phyloP scores from a whole-genome alignment of 1,284 basidiomycete species.

The Ustilago lituana region DNA sequence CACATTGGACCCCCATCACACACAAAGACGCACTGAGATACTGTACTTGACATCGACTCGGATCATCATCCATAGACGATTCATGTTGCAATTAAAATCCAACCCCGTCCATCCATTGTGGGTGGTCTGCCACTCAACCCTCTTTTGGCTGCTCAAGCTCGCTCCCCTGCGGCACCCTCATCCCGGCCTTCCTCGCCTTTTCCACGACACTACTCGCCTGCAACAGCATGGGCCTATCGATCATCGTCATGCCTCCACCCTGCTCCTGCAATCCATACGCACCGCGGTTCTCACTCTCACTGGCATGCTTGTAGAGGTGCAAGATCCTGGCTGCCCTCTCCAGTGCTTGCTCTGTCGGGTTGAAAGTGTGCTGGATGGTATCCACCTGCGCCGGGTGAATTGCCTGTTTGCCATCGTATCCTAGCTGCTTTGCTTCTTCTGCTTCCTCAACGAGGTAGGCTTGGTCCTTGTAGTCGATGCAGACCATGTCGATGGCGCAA shows the following conservation, averaged over 20 bases:
- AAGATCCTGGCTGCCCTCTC: constrained; percentile 78
- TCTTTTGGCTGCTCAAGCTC: constrained; percentile 14
- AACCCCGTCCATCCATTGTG: too few species aligned
- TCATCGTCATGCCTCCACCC: constrained; percentile 71
- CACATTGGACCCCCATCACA: too few species aligned
- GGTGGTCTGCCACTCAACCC: neutral
- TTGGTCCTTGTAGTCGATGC: constrained; percentile 84
- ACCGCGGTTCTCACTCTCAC: constrained; percentile 70
- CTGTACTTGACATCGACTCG: too few species aligned
- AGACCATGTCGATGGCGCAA: constrained; percentile 84
- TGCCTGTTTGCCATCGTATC: constrained; percentile 74
- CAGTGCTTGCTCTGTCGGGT: constrained; percentile 81
- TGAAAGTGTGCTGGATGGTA: constrained; percentile 79
- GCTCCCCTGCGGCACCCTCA: constrained; percentile 71
- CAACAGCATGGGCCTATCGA: constrained; percentile 74
- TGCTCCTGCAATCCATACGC: constrained; percentile 74
- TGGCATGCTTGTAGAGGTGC: constrained; percentile 69
- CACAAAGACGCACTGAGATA: too few species aligned
- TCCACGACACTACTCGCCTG: constrained; percentile 75
- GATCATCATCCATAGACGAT: too few species aligned
- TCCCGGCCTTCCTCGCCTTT: constrained; percentile 75
- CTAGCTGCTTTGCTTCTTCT: constrained; percentile 71
- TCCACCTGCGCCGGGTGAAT: constrained; percentile 89
- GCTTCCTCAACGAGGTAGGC: constrained; percentile 80
- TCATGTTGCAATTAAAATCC: too few species aligned